Evolutionary conservation across 2,329 filamentous ascomycete species (phyloP), one percentile per base, ranked within the genome.

Genomic region (Fusarium udum): DNA sequence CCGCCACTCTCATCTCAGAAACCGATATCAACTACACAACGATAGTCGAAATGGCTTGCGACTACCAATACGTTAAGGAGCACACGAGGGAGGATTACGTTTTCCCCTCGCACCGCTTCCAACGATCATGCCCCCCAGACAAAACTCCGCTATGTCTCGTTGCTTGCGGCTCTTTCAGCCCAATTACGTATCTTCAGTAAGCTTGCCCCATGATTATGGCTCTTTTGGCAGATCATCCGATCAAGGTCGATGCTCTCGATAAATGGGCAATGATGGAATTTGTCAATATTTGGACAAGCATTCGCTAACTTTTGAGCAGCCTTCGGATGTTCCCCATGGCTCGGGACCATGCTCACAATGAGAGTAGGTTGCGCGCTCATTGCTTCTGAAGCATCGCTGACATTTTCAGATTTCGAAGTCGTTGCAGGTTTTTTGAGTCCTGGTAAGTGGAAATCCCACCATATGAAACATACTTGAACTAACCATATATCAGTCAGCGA

Each of bases 261-360:
- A 32, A 22, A 32, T 28, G 32, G n/a, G 13, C 20, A 9, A 40
- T 24, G 7, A 32, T 53, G 16, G 14, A 24, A 34, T 28, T 46
- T 14, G 24, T 5, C 20, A 43, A 39, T n/a, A 40, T 48, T 43
- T 52, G 36, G 22, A 16, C 36, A 18, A 49, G 26, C 34, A 42
- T 48, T 43, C 40, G 34, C 67, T 70, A 39, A 70, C 67, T 8
- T 22, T 36, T 43, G 40, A 42, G 22, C 22, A 70, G 67, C 26
- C 67, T 70, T 39, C 48, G 67, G 20, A 70, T 97, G 92, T 95
- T 96, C 79, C 92, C 94, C 78, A 94, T 97, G 90, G 93, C 93
- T 3, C 89, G 91, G 75, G 93, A 96, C 82, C 95, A 92, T 82
- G 91, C 91, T 75, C 91, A 91, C 20, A 82, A 81, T 49, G 78